Percentiles rank a stretch among this genome's conserved stretches.
Evolutionary conservation across 2,329 filamentous ascomycete species (phyloP).

Genomic region (Mariannaea sp.): DNA sequence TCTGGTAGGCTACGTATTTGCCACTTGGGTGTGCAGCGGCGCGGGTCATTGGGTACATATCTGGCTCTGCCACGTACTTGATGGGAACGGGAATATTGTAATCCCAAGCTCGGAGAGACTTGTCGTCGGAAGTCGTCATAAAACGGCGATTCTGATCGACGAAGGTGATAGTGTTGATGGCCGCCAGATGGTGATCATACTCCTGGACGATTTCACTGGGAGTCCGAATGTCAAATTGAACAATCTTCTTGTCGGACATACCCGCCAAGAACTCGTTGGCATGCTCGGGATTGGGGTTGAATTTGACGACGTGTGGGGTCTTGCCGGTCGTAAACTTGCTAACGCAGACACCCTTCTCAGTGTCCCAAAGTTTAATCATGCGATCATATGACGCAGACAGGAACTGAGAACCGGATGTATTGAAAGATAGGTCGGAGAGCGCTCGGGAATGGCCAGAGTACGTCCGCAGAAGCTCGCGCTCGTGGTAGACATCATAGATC

Average conservation of each 20-base stretch:
- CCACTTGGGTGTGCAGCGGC: slow-evolving; percentile 83
- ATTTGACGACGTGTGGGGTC: slow-evolving; percentile 91
- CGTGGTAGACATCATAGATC: slow-evolving; percentile 93
- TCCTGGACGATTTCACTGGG: slow-evolving; percentile 84
- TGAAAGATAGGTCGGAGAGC: slow-evolving; percentile 88
- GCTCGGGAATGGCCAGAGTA: slow-evolving; percentile 90
- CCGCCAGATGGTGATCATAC: slow-evolving; percentile 97
- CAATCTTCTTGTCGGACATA: slow-evolving; percentile 98
- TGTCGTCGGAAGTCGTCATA: slow-evolving; percentile 97
- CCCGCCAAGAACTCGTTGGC: slow-evolving; percentile 92
- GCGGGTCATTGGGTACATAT: slow-evolving; percentile 96
- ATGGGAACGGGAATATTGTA: slow-evolving; percentile 98
- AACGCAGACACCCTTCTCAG: slow-evolving; percentile 88
- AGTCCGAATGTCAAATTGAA: slow-evolving; percentile 90
- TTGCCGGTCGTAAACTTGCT: slow-evolving; percentile 91
- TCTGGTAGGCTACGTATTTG: slow-evolving; percentile 94
- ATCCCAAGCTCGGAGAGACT: slow-evolving; percentile 95
- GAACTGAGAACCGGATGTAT: slow-evolving; percentile 80
- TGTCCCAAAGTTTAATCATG: slow-evolving; percentile 98
- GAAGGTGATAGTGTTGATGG: slow-evolving; percentile 96
- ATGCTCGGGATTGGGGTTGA: slow-evolving; percentile 80
- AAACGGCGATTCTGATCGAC: slow-evolving; percentile 93
- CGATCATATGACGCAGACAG: slow-evolving; percentile 91
- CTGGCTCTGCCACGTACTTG: slow-evolving; percentile 95
- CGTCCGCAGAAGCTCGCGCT: slow-evolving; percentile 85